A percentile compares a stretch with the other conserved stretches of the same genome.
Evolutionary conservation across 208 protist species (phyloP).

Genomic region (Wallacemonas collosoma): DNA sequence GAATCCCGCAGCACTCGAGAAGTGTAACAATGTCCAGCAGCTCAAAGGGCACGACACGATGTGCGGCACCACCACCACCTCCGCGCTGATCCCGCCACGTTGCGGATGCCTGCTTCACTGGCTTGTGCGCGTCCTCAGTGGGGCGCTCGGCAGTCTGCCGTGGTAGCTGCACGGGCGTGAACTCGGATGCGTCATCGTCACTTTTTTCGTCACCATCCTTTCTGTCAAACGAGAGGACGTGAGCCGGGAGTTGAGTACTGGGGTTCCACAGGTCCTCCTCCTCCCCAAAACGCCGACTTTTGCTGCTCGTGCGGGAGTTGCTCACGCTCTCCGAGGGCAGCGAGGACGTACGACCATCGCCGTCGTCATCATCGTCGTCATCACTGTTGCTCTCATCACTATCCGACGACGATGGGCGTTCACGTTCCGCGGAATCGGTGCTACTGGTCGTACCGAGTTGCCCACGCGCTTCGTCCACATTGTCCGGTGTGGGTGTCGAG

Average conservation of each 20-base stretch:
- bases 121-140: background rate
- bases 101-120: background rate
- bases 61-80: background rate
- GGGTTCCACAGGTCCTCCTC: slow-evolving; percentile 41
- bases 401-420: no score
- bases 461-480: background rate
- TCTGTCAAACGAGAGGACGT: background rate
- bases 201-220: background rate
- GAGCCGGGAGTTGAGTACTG: slow-evolving; percentile 27
- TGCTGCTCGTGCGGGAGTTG: background rate
- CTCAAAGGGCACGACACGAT: slow-evolving; percentile 55
- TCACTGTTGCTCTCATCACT: no score
- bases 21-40: slow-evolving; percentile 77
- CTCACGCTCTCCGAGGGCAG: background rate
- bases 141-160: background rate
- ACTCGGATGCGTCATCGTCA: slow-evolving; percentile 26
- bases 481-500: slow-evolving; percentile 2
- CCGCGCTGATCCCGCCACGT: slow-evolving; percentile 1
- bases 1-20: slow-evolving; percentile 82
- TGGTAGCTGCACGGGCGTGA: slow-evolving; percentile 25
- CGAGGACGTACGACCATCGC: slow-evolving; percentile 15
- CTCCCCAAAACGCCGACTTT: background rate
- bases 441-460: no score
- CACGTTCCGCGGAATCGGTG: no score
- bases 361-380: slow-evolving; percentile 16